These are phyloP conservation scores for Yamadazyma aaseri DNA, from an alignment of 1,139 yeast genomes.

Conservation along the genomic window DNA sequence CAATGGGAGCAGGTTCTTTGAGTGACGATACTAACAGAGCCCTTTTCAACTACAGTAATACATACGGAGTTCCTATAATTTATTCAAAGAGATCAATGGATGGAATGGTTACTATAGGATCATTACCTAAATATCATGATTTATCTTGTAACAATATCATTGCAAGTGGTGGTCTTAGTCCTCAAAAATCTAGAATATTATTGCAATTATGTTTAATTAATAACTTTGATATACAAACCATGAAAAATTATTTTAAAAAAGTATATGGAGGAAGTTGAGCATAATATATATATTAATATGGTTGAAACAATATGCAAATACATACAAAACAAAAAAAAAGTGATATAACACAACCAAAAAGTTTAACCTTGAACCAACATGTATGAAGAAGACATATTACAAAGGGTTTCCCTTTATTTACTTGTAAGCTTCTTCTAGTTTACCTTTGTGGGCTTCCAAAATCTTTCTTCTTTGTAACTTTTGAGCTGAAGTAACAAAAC, in stretches of 20 bases:
- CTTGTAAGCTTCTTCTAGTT: conserved; percentile 56
- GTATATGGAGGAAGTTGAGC: conserved; percentile 23
- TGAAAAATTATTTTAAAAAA: conserved; percentile 48
- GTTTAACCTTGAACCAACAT: neutral
- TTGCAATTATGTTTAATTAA: conserved; percentile 57
- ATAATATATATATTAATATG: conserved; percentile 6
- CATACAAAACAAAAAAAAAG: too few species aligned
- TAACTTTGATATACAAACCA: conserved; percentile 37
- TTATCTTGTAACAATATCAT: conserved; percentile 25
- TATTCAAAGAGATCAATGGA: conserved; percentile 69
- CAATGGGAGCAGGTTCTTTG: conserved; percentile 72
- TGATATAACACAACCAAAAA: neutral
- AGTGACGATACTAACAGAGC: conserved; percentile 49
- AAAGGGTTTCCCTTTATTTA: neutral
- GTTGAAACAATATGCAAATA: conserved; percentile 8
- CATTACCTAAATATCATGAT: conserved; percentile 27
- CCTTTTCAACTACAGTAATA: conserved; percentile 30
- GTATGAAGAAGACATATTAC: neutral
- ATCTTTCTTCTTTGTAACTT: conserved; percentile 94
- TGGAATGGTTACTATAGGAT: conserved; percentile 46
- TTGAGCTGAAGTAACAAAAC: conserved; percentile 92
- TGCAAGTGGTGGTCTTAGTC: conserved; percentile 68
- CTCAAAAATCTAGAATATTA: conserved; percentile 63
- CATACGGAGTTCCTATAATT: conserved; percentile 50
- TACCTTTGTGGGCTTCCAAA: conserved; percentile 57